Base-by-base conservation (phyloP, 176 grass and related monocot genomes). In the Puccinellia tenuiflora region DNA sequence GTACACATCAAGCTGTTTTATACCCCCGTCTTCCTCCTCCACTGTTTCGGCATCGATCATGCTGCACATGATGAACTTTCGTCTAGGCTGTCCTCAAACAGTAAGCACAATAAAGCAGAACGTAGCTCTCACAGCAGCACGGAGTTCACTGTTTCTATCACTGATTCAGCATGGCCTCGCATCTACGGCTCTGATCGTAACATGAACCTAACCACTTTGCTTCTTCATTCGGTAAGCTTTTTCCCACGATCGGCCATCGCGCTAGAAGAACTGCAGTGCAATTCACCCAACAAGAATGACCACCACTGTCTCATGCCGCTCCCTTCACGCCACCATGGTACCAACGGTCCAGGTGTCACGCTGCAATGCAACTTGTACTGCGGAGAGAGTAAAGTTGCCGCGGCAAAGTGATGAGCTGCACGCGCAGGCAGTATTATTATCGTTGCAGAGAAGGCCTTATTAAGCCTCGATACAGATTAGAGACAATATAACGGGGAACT, bases 191-290 rank as follows among this genome's bases (percentile, higher is more conserved):
- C 47, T 47, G 0, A 1, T 45, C 10, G 38, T 21, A 63, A 82
- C 83, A 16, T 81, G 63, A 53, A 86, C 88, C 63, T 37, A 89
- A 78, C 63, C 25, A 26, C 45, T 66, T 71, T 31, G 53, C 78
- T 77, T 77, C 28, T 26, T 16, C 42, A 45, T 18, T 14, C 20
- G 29, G 83, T 53, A 25, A 60, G 73, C 43, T 35, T 42, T 24
- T 15, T 25, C 39, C 28, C 14, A n/a, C 3, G 83, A 85, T 70
- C 69, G 29, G 9, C 39, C 30, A 8, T 62, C 4, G 15, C 18
- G 22, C 29, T 17, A 5, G 17, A 6, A 37, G 70, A 82, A 89
- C 15, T 81, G 70, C 24, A 81, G 61, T 85, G 77, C 83, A 85
- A 71, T 85, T 77, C 62, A 81, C 40, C 51, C 77, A 77, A 62